Evolutionary conservation across 352 stramenopile species (phyloP), one percentile per base, ranked within the genome.

Genomic region (Phytophthora litchii): DNA sequence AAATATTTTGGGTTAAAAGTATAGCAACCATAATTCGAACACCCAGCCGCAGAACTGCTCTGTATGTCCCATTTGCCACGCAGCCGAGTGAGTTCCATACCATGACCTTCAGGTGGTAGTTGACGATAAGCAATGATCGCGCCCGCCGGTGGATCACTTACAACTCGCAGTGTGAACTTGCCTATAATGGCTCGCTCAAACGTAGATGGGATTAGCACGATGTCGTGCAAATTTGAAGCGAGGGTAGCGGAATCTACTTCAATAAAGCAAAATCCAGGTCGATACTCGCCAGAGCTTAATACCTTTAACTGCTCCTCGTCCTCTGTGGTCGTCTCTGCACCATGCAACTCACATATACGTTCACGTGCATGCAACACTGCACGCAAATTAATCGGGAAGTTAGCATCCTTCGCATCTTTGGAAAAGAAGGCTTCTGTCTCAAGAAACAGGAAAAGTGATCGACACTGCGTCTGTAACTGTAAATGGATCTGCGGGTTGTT

Each of bases 1-100:
- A 95, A 74, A 53, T 82, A 92, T 55, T 82, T 86, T 19, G 86
- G 83, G 58, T 94, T 93, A 60, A 90, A 89, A 5, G 78, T 91
- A 56, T 93, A 94, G 58, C 83, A 87, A 13, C 83, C 83, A 54
- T 88, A 92, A 58, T 86, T 91, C 6, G 74, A 87, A 51, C 86
- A 93, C 1, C 86, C 83, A 1, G 70, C 80, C 1, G 83, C 83
- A 6, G 80, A 89, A n/a, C 83, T 81, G 21, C 54, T 73, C 32
- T 74, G 54, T 0, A 72, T 43, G 19, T 89, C 75, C 83, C 83
- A 92, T 13, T 64, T 71, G 37, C 77, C 78, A 29, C 25, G 17
- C 5, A 91, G 36, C 16, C 51, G 55, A 19, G 55, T 78, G 11
- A 72, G 47, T 21, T 83, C 43, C 77, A 91, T 79, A 5, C 77